Conservation (phyloP, 2,329 filamentous ascomycete species). For the Achaetomium macrosporum region DNA sequence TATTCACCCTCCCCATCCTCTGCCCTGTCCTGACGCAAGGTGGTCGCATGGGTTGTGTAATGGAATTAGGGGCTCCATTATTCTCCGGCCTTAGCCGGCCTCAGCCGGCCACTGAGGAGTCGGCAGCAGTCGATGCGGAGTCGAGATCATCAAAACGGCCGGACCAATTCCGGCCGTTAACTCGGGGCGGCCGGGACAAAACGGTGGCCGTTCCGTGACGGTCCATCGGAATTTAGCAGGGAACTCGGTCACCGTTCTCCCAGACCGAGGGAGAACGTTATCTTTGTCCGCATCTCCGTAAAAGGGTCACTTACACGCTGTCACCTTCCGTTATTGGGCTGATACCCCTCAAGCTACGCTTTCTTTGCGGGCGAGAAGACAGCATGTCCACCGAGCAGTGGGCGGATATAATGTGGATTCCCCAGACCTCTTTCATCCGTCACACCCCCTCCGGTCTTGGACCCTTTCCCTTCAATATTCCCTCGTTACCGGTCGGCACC, state of each 20-base stretch:
- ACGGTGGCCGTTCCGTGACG: slow-evolving; percentile 8
- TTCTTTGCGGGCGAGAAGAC: too few species aligned
- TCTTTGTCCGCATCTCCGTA: neutral
- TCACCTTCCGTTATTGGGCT: slow-evolving; percentile 16
- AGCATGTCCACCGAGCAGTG: too few species aligned
- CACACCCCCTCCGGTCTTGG: neutral
- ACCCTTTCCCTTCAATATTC: neutral
- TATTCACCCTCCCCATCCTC: neutral
- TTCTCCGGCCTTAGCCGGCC: slow-evolving; percentile 27
- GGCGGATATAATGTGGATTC: neutral
- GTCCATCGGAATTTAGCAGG: neutral
- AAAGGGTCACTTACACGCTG: neutral
- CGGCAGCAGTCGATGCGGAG: slow-evolving; percentile 2
- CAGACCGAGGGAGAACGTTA: too few species aligned
- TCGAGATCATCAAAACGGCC: slow-evolving; percentile 17
- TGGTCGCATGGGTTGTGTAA: slow-evolving; percentile 12
- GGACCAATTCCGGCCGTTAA: slow-evolving; percentile 24
- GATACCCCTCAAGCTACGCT: neutral
- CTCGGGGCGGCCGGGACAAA: slow-evolving; percentile 9
- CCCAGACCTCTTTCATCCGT: neutral
- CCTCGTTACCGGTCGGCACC: neutral
- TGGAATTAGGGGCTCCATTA: slow-evolving; percentile 17
- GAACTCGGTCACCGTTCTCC: too few species aligned
- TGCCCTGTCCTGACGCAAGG: neutral
- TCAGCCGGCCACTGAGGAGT: slow-evolving; percentile 19